Evolutionary conservation across 805 yeast species (phyloP).

Genomic region (Millerozyma miso): DNA sequence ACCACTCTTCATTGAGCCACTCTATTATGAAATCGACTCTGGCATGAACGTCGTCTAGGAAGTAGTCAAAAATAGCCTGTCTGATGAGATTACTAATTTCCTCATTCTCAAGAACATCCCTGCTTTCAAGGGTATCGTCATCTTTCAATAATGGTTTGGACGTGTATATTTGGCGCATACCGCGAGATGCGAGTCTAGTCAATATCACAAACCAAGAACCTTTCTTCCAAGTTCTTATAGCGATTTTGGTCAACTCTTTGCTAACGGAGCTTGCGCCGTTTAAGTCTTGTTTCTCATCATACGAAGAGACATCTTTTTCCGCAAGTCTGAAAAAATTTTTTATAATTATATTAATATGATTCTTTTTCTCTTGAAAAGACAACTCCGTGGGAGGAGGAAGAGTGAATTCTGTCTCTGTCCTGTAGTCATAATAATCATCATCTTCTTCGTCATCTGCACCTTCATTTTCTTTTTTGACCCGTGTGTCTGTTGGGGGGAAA

Average conservation of each 20-base stretch:
- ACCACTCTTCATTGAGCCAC: conserved; percentile 97
- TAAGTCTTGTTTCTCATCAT: conserved; percentile 9
- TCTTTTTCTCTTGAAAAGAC: conserved; percentile 50
- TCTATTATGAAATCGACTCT: conserved; percentile 74
- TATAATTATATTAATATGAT: conserved; percentile 54
- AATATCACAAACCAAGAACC: conserved; percentile 76
- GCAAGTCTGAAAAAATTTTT: conserved; percentile 54
- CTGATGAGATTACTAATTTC: conserved; percentile 61
- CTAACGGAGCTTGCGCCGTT: conserved; percentile 18
- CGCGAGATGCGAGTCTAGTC: conserved; percentile 79
- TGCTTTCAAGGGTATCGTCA: conserved; percentile 13
- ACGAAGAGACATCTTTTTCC: conserved; percentile 15
- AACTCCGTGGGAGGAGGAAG: conserved; percentile 57
- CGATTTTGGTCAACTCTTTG: conserved; percentile 55
- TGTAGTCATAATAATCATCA: conserved; percentile 29
- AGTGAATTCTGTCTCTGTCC: conserved; percentile 42
- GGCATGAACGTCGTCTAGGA: conserved; percentile 65
- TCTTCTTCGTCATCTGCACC: conserved; percentile 19
- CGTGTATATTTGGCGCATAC: conserved; percentile 39
- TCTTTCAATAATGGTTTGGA: conserved; percentile 2
- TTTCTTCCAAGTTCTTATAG: conserved; percentile 48
- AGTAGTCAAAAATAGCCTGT: conserved; percentile 65
- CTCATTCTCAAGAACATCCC: conserved; percentile 22
- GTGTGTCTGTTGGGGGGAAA: conserved; percentile 1
- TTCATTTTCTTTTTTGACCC: conserved; percentile 9